Conservation (phyloP, 352 stramenopile species). For the Blastocystis sp. region DNA sequence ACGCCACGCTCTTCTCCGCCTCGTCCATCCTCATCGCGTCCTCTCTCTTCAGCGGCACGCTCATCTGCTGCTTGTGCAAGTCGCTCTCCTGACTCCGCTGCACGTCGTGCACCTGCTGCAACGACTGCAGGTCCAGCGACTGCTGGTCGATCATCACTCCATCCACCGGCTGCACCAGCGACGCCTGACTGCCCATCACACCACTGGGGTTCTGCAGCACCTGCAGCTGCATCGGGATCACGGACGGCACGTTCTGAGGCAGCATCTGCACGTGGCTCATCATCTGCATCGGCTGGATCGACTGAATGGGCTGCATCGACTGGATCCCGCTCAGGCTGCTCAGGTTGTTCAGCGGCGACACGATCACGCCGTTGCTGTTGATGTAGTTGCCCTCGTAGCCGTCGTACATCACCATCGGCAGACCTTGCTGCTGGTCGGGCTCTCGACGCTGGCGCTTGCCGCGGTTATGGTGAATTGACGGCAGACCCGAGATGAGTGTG, state of each 20-base stretch:
- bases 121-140: background rate
- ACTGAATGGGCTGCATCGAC: conserved; percentile 28
- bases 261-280: conserved; percentile 43
- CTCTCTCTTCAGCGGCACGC: no score
- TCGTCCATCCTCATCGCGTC: conserved; percentile 23
- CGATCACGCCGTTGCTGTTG: background rate
- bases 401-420: conserved; percentile 17
- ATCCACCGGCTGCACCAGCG: background rate
- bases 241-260: background rate
- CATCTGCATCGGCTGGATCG: conserved; percentile 11
- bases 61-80: background rate
- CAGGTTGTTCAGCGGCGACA: conserved; percentile 6
- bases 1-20: conserved; percentile 30
- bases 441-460: background rate
- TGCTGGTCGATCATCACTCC: background rate
- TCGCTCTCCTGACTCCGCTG: background rate
- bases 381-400: conserved; percentile 41
- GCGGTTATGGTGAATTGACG: conserved; percentile 32
- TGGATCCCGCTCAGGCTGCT: background rate
- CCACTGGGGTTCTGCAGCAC: background rate
- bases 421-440: background rate
- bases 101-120: no score
- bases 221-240: background rate
- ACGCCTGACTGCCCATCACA: background rate
- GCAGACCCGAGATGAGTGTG: conserved; percentile 6